Base-by-base conservation (phyloP, 305 asterid species). In the Coffea humblotiana region DNA sequence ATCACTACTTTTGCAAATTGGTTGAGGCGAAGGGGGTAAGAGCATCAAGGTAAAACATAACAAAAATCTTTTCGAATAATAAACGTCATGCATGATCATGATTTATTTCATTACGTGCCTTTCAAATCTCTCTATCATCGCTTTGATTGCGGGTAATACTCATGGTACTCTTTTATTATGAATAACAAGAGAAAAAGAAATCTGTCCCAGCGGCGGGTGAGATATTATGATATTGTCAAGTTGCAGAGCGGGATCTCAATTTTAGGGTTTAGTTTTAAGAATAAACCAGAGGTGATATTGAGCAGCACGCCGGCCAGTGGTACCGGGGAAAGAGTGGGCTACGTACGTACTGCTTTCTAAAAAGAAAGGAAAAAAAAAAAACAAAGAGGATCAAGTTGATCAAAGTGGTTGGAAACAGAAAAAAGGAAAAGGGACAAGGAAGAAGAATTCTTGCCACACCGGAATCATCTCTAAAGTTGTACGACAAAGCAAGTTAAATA, bases 381-480 rank as follows among this genome's bases (percentile, higher is more conserved):
- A 40, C 5, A 40, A 51, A 61, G 48, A 40, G 25, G 9, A 77
- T 58, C 84, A 77, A 84, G 78, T 80, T 74, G 80, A 80, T 51
- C 11, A 48, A 37, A 48, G 56, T 49, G 74, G 81, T 15, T 43
- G 60, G 43, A n/a, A 56, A 65, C 66, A 35, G 58, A 60, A n/a
- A 79, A 4, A 72, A 19, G 1, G 32, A 37, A 45, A 27, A 32
- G 67, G 67, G 77, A 79, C 72, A 56, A 68, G 66, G 48, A 43
- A 35, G 49, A 54, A 80, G 19, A 21, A 6, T 37, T 29, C 47
- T 13, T 74, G 74, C 56, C 56, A 56, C 75, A 67, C 29, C 75
- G 74, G 85, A 69, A 79, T 83, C 78, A 37, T 71, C 64, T 64
- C 32, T 78, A 40, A 74, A 77, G 60, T 43, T 52, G 77, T 43